Conservation (phyloP, 2,329 filamentous ascomycete genomes). For the Colletotrichum chlorophyti region DNA sequence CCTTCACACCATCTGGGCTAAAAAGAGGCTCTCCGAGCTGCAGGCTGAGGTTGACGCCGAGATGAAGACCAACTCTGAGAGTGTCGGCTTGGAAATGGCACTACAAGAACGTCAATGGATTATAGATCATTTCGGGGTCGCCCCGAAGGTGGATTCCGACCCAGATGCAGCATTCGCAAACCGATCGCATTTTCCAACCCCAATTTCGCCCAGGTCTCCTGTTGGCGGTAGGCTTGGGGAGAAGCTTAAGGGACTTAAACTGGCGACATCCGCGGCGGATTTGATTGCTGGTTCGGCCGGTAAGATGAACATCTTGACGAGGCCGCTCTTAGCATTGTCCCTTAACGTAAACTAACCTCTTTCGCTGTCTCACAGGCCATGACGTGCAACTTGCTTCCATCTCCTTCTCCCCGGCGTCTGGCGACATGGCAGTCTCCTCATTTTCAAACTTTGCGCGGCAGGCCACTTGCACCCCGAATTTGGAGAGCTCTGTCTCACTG, state of each 20-base stretch:
- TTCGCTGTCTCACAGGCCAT: not conserved
- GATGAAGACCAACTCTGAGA: constrained; percentile 76
- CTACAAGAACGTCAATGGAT: constrained; percentile 87
- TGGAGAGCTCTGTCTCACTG: constrained; percentile 41
- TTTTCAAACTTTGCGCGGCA: constrained; percentile 39
- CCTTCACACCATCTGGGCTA: constrained; percentile 89
- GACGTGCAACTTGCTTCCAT: constrained; percentile 37
- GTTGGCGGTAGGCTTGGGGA: constrained; percentile 75
- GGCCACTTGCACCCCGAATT: not conserved
- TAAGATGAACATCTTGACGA: constrained; percentile 45
- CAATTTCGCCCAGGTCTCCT: constrained; percentile 68
- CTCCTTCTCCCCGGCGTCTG: constrained; percentile 38
- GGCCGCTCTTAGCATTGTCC: not conserved
- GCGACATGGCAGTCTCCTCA: constrained; percentile 44
- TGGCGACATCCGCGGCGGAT: constrained; percentile 76
- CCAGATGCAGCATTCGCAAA: constrained; percentile 19
- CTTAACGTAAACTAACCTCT: not conserved
- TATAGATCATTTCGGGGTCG: constrained; percentile 76
- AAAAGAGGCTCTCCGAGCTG: constrained; percentile 77
- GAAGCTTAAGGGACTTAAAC: constrained; percentile 79
- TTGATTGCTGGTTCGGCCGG: constrained; percentile 60
- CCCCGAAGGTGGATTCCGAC: constrained; percentile 43
- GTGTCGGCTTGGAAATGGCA: constrained; percentile 84
- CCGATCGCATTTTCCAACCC: constrained; percentile 34
- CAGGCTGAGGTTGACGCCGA: constrained; percentile 80